Base-by-base conservation (phyloP, 1,284 basidiomycete genomes). In the Melampsora larici-populina region DNA sequence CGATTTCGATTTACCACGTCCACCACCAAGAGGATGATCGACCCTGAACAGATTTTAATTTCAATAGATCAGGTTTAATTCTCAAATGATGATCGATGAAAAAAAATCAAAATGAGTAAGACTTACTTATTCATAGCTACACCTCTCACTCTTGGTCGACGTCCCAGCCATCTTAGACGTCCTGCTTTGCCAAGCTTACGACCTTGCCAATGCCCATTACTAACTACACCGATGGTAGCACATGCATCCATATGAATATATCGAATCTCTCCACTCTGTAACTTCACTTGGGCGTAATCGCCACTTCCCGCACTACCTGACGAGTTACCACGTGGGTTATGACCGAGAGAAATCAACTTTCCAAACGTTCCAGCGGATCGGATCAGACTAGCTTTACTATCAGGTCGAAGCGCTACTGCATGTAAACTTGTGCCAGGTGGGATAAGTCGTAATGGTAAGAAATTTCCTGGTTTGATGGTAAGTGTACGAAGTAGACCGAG, bases 1-100 rank as follows among this genome's bases (percentile, higher is more conserved):
- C 80, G 92, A 93, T 88, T 98, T 98, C 79, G 91, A 93, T 86
- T 97, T 97, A 83, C 96, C 96, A 86, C 96, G 91, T 84, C 96
- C 95, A 87, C 96, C 96, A 86, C 96, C 96, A 85, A 94, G 94
- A 80, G 96, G 95, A 85, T 99, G 96, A 85, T 98, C 96, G 66
- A 76, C 74, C 66, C 74, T 76, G 48, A 68, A 69, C 40, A 40
- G 15, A 72, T 26, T 9, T 36, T 11, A 63, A 63, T n/a, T 43
- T 1, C n/a, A 33, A 70, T 33, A n/a, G 43, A 29, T 11, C 29
- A 46, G 46, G 9, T 31, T 11, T 24, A 36, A 29, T 64, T 26
- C 17, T 51, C 24, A n/a, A 21, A 68, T 48, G 26, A n/a, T 17
- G 24, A 36, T 33, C 43, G 1, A 55, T 26, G 7, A 36, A 46